phyloP scores from a whole-genome alignment of 352 stramenopile genomes.

The Globisporangium barbulae region DNA sequence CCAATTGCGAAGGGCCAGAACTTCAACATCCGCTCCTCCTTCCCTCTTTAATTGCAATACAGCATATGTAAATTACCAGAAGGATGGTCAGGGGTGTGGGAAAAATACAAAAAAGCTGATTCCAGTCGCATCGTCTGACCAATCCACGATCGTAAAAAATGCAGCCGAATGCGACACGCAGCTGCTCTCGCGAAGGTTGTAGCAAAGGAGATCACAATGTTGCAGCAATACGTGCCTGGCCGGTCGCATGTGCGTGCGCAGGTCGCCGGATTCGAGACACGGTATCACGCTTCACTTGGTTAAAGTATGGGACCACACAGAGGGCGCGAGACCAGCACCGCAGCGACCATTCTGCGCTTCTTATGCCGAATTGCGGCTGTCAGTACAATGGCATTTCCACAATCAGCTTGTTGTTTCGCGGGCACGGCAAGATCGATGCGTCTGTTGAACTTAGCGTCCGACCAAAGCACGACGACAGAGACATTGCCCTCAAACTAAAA shows the following conservation, averaged over 20 bases:
- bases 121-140: not conserved
- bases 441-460: conserved; percentile 1
- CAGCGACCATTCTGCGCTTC: no score
- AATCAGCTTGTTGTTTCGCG: no score
- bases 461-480: not conserved
- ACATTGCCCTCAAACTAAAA: not conserved
- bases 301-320: not conserved
- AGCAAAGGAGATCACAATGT: not conserved
- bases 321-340: no score
- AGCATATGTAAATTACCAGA: not conserved
- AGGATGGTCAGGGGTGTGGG: not conserved
- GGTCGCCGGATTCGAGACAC: not conserved
- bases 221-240: not conserved
- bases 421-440: no score
- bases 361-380: no score
- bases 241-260: not conserved
- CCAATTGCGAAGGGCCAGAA: not conserved
- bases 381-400: no score
- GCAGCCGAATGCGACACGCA: conserved; percentile 2
- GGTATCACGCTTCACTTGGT: not conserved
- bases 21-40: conserved; percentile 7
- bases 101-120: not conserved
- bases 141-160: not conserved
- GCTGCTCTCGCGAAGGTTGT: not conserved
- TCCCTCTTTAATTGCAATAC: not conserved